Percentiles rank a stretch among this genome's conserved stretches.
These are phyloP conservation scores for thale cress (Arabidopsis thaliana) DNA, from an alignment of 345 rosid genomes.

Conservation along the genomic window DNA sequence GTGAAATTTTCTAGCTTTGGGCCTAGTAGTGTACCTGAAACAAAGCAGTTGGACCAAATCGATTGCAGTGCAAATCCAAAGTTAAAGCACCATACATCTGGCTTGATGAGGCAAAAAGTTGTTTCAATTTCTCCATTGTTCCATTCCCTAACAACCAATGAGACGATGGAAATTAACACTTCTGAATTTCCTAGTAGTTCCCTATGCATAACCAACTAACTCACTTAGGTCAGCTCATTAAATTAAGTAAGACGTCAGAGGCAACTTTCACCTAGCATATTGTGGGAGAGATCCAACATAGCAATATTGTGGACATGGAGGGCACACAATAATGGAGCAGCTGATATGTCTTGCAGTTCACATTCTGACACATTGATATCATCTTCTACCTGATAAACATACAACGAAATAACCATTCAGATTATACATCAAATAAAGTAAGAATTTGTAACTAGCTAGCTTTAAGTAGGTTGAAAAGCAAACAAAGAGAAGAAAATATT, in stretches of 20 bases:
- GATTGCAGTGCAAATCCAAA: slow-evolving; percentile 95
- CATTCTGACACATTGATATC: slow-evolving; percentile 81
- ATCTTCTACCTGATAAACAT: slow-evolving; percentile 74
- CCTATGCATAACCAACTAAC: slow-evolving; percentile 20
- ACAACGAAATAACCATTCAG: slow-evolving; percentile 24
- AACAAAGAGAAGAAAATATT: slow-evolving; percentile 8
- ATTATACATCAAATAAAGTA: slow-evolving; percentile 25
- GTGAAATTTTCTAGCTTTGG: slow-evolving; percentile 33
- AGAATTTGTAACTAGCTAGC: slow-evolving; percentile 9
- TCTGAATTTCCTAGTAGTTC: not conserved
- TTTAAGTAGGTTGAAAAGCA: slow-evolving; percentile 30
- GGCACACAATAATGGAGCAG: slow-evolving; percentile 79
- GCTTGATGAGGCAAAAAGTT: slow-evolving; percentile 65
- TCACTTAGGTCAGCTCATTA: slow-evolving; percentile 5
- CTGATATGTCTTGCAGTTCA: slow-evolving; percentile 89
- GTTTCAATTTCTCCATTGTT: slow-evolving; percentile 90
- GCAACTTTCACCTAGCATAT: slow-evolving; percentile 70
- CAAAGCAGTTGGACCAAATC: slow-evolving; percentile 90
- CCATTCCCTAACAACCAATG: slow-evolving; percentile 75
- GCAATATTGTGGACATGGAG: slow-evolving; percentile 72
- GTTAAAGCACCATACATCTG: slow-evolving; percentile 81
- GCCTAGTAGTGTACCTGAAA: slow-evolving; percentile 67
- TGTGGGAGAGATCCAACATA: slow-evolving; percentile 83
- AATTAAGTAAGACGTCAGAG: slow-evolving; percentile 21
- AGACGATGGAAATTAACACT: slow-evolving; percentile 31